Conservation (phyloP, 2,329 filamentous ascomycete species). For the Grosmannia penicillata region DNA sequence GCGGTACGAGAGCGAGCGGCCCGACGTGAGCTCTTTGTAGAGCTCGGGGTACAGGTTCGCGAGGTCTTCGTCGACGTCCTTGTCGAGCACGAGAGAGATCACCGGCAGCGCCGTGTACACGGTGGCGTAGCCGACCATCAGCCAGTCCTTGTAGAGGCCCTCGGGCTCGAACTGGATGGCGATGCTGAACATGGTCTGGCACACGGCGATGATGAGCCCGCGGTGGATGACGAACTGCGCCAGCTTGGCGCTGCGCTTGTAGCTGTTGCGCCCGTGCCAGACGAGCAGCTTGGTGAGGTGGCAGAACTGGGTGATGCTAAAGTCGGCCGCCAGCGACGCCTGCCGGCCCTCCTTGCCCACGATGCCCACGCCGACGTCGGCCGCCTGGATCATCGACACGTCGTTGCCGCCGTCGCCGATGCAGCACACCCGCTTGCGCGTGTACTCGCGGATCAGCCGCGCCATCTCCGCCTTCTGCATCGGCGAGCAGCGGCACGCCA, state of each 20-base stretch:
- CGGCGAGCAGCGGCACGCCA: conserved; percentile 91
- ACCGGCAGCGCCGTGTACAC: conserved; percentile 91
- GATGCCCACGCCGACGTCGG: conserved; percentile 93
- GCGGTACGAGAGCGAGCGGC: conserved; percentile 73
- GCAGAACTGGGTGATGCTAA: conserved; percentile 89
- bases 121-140: conserved; percentile 91
- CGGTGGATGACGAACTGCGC: conserved; percentile 97
- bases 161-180: conserved; percentile 86
- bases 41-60: conserved; percentile 93
- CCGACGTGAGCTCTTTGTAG: conserved; percentile 91
- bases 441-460: conserved; percentile 75
- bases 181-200: conserved; percentile 95
- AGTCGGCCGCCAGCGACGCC: conserved; percentile 88
- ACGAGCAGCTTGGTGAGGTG: conserved; percentile 94
- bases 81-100: conserved; percentile 84
- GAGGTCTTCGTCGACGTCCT: conserved; percentile 85
- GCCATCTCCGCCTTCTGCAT: conserved; percentile 95
- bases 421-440: conserved; percentile 90
- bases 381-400: conserved; percentile 97
- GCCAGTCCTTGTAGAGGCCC: conserved; percentile 90
- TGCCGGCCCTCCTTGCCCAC: conserved; percentile 96
- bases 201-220: conserved; percentile 86
- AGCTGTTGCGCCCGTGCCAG: conserved; percentile 95
- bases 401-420: conserved; percentile 98
- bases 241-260: conserved; percentile 89